Conservation (phyloP, 139 green algal genomes). For the Tetratostichococcus sp. region DNA sequence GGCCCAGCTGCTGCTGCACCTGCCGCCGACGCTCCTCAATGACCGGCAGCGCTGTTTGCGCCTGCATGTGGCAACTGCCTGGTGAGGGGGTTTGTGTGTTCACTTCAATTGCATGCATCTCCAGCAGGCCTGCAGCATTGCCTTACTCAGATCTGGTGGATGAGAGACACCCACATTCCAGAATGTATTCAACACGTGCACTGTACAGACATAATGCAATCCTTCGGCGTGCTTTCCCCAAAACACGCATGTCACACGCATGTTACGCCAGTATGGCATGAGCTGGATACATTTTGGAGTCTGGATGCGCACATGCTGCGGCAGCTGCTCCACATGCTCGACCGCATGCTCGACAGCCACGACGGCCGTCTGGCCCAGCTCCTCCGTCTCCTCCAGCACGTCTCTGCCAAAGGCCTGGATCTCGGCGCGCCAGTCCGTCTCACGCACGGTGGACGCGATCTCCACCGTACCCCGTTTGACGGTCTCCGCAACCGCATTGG, state of each 20-base stretch:
- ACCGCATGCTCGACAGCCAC: slow-evolving; percentile 26
- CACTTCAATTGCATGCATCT: too few species aligned
- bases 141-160: too few species aligned
- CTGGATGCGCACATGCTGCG: neutral
- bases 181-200: too few species aligned
- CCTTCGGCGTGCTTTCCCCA: too few species aligned
- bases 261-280: too few species aligned
- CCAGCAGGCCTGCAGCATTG: too few species aligned
- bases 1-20: slow-evolving; percentile 17
- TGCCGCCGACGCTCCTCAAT: neutral
- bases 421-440: slow-evolving; percentile 73
- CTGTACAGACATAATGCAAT: too few species aligned
- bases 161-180: too few species aligned
- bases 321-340: slow-evolving; percentile 11
- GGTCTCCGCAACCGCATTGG: slow-evolving; percentile 43
- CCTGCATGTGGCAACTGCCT: neutral
- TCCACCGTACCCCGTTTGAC: slow-evolving; percentile 62
- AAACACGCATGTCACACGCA: too few species aligned
- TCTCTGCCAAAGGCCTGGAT: slow-evolving; percentile 60
- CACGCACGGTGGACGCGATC: slow-evolving; percentile 49
- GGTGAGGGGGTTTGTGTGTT: too few species aligned
- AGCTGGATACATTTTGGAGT: too few species aligned
- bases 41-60: neutral
- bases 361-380: slow-evolving; percentile 21
- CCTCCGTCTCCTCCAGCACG: slow-evolving; percentile 53